These are phyloP conservation scores for Alloteropsis semialata DNA, from an alignment of 176 grass and related monocot species.

Conservation along the genomic window DNA sequence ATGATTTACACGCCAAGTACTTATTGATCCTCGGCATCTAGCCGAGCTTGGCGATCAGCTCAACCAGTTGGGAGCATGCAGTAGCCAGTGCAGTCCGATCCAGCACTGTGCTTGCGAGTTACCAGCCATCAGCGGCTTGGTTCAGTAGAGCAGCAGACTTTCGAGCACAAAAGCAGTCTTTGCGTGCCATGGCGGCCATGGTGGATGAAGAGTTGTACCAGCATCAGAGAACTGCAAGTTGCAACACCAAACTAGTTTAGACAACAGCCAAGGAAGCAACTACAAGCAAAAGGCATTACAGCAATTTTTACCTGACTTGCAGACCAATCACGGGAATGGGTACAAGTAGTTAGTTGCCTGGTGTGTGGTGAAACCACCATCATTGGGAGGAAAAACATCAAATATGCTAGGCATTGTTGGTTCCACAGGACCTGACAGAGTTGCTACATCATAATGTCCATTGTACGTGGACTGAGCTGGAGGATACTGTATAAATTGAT, in stretches of 20 bases:
- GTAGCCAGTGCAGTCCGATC: not conserved
- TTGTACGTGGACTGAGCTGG: not conserved
- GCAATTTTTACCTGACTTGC: not conserved
- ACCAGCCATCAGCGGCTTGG: constrained; percentile 5
- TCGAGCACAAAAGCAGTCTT: not conserved
- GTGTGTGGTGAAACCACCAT: not conserved
- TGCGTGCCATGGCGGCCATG: not conserved
- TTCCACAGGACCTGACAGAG: not conserved
- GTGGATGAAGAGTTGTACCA: not conserved
- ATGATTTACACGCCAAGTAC: not conserved
- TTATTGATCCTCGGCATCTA: not conserved
- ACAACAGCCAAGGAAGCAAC: not conserved
- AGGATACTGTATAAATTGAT: constrained; percentile 10
- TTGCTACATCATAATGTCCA: not conserved
- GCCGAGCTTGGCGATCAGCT: not conserved
- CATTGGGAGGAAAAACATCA: constrained; percentile 16
- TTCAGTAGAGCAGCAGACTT: not conserved
- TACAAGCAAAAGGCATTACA: not conserved
- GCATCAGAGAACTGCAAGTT: constrained; percentile 6
- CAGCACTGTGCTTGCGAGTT: not conserved
- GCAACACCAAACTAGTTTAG: not conserved
- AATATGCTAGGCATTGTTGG: not conserved
- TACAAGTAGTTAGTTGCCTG: not conserved
- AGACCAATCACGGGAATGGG: constrained; percentile 17
- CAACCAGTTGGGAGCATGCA: not conserved